phyloP scores from a whole-genome alignment of 2,329 filamentous ascomycete species.

The Clathrospora elynae region DNA sequence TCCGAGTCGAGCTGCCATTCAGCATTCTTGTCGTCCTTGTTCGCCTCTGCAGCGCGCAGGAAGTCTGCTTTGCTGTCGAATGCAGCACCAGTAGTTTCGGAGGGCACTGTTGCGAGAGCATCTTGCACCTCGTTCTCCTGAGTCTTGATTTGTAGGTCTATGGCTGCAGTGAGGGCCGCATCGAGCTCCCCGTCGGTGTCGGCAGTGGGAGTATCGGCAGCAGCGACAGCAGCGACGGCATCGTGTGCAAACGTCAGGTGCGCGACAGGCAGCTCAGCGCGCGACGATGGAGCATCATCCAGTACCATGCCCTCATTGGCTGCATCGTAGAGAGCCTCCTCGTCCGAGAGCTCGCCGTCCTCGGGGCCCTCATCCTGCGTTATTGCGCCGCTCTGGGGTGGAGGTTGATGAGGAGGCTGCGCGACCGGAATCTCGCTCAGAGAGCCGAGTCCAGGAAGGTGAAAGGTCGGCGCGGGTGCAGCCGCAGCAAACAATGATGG shows the following conservation, averaged over 20 bases:
- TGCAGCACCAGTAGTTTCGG: constrained; percentile 1
- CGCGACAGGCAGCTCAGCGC: constrained; percentile 26
- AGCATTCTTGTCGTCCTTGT: constrained; percentile 61
- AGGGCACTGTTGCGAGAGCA: constrained; percentile 1
- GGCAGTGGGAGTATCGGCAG: constrained; percentile 18
- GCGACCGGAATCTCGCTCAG: constrained; percentile 30
- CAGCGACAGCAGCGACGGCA: constrained; percentile 12
- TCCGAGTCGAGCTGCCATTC: constrained; percentile 79
- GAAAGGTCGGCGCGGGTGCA: constrained; percentile 33
- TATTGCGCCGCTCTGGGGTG: constrained; percentile 22
- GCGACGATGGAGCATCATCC: constrained; percentile 31
- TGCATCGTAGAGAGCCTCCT: constrained; percentile 36
- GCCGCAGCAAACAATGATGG: constrained; percentile 28
- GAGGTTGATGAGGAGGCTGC: constrained; percentile 23
- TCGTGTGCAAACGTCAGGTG: constrained; percentile 33
- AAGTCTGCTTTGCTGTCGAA: constrained; percentile 49
- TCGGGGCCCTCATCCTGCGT: constrained; percentile 30
- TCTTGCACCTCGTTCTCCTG: constrained; percentile 18
- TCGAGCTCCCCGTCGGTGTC: constrained; percentile 25
- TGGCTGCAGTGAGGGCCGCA: constrained; percentile 21
- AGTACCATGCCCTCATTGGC: constrained; percentile 29
- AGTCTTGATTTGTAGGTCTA: constrained; percentile 16
- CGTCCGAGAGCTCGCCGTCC: constrained; percentile 44
- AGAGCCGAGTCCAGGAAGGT: constrained; percentile 46
- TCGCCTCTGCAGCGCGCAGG: constrained; percentile 51